phyloP scores from a whole-genome alignment of 108 stramenopile species.

The Cyclotella sp. region DNA sequence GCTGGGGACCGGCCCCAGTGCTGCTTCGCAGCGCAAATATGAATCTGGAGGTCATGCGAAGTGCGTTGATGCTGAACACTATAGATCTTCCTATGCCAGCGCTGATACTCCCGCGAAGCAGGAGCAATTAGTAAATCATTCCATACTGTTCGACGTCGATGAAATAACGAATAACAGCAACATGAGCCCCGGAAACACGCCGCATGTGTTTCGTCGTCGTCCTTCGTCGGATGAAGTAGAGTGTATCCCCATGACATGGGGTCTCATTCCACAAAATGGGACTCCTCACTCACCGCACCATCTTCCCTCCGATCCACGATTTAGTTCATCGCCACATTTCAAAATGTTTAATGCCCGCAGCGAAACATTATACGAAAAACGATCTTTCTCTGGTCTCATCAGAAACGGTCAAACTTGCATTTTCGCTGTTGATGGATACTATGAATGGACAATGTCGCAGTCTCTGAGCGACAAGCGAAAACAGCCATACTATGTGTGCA shows the following conservation, averaged over 20 bases:
- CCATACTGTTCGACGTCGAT: not conserved
- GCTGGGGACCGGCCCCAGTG: not conserved
- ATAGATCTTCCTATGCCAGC: not conserved
- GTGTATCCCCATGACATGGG: conserved; percentile 65
- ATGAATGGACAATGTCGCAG: conserved; percentile 69
- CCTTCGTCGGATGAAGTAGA: not conserved
- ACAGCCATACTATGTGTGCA: conserved; percentile 81
- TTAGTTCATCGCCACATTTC: conserved; percentile 62
- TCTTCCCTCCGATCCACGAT: conserved; percentile 53
- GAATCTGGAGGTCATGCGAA: not conserved
- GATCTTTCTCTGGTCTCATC: conserved; percentile 62
- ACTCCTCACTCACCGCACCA: conserved; percentile 36
- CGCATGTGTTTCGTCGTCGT: conserved; percentile 11
- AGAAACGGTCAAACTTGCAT: conserved; percentile 61
- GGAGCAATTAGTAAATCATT: not conserved
- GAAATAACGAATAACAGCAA: not conserved
- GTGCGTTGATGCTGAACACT: not conserved
- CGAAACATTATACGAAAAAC: conserved; percentile 77
- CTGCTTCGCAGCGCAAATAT: not conserved
- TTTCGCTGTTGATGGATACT: conserved; percentile 84
- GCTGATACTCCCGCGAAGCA: not conserved
- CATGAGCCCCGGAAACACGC: conserved; percentile 24
- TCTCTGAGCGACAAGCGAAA: conserved; percentile 49
- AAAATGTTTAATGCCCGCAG: conserved; percentile 85
- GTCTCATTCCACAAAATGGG: conserved; percentile 70